Percentiles rank a stretch among this genome's conserved stretches.
These are phyloP conservation scores for Chlorella variabilis DNA, from an alignment of 163 green algal species.

Conservation along the genomic window DNA sequence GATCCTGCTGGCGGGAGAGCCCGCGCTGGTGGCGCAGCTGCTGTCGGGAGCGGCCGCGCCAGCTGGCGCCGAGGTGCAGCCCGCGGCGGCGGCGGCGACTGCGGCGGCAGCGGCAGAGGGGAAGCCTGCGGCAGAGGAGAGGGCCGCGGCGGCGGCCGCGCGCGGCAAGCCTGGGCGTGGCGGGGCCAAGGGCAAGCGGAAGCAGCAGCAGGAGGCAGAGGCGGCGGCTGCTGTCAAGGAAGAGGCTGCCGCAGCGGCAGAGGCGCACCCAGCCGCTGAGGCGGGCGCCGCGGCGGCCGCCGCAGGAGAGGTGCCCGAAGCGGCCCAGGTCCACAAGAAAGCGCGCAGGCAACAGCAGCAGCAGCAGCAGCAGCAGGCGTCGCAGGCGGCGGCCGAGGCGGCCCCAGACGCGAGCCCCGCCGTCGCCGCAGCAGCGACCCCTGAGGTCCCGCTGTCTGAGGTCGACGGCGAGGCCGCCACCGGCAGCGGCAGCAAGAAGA, in stretches of 20 bases:
- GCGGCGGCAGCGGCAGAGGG: not conserved
- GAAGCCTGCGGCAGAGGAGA: not conserved
- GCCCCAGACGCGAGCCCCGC: not conserved
- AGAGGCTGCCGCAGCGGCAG: not conserved
- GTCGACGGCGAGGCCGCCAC: not conserved
- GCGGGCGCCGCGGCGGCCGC: too few species aligned
- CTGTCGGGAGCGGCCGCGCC: not conserved
- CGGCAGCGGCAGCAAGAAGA: constrained; percentile 2
- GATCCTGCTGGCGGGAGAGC: not conserved
- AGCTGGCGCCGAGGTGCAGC: not conserved
- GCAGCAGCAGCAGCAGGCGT: not conserved
- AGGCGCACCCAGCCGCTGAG: constrained; percentile 8
- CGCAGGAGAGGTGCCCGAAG: not conserved
- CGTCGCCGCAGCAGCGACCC: not conserved
- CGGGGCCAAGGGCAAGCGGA: constrained; percentile 9
- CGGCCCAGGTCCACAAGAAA: not conserved
- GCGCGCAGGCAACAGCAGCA: not conserved
- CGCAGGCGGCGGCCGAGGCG: too few species aligned
- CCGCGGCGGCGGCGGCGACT: not conserved
- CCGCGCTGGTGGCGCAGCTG: not conserved
- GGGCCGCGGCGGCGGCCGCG: not conserved
- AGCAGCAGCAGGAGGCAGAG: constrained; percentile 1
- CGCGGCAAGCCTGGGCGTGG: not conserved
- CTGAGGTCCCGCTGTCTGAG: too few species aligned
- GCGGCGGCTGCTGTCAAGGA: not conserved